A percentile compares a stretch with the other conserved stretches of the same genome.
Conservation (phyloP, 225 moss, liverwort and hornwort genomes). For the Antitrichia curtipendula region DNA sequence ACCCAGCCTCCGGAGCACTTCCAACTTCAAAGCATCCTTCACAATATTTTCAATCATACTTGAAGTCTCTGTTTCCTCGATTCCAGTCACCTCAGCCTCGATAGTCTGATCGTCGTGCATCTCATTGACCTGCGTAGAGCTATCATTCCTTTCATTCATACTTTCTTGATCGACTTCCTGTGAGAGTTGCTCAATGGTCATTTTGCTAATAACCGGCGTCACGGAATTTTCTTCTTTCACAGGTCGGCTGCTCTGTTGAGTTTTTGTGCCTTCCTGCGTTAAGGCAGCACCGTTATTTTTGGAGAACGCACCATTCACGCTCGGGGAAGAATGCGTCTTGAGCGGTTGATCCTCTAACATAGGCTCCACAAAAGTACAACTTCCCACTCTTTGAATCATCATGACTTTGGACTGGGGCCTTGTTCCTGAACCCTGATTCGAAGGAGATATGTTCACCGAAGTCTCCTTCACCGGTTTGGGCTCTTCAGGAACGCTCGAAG, state of each 20-base stretch:
- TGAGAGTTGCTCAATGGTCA: constrained; percentile 25
- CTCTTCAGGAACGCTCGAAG: background rate
- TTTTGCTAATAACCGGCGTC: background rate
- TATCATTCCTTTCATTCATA: background rate
- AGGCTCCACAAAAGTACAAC: constrained; percentile 6
- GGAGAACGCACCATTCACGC: background rate
- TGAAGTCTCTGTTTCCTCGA: background rate
- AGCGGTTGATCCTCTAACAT: constrained; percentile 26
- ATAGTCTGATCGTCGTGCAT: background rate
- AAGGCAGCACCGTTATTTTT: background rate
- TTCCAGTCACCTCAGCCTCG: constrained; percentile 12
- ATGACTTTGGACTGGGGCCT: constrained; percentile 8
- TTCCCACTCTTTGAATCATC: constrained; percentile 24
- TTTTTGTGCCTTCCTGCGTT: background rate
- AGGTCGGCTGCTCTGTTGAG: background rate
- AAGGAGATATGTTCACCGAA: background rate
- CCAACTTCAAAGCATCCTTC: constrained; percentile 69
- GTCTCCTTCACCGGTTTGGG: background rate
- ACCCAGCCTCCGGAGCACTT: constrained; percentile 70
- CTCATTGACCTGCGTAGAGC: background rate
- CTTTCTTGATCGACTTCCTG: constrained; percentile 18
- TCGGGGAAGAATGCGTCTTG: background rate
- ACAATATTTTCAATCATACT: constrained; percentile 31
- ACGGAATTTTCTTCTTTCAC: background rate
- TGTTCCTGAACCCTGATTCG: background rate